phyloP scores from a whole-genome alignment of 169 alveolate genomes.

The Babesia sp. region DNA sequence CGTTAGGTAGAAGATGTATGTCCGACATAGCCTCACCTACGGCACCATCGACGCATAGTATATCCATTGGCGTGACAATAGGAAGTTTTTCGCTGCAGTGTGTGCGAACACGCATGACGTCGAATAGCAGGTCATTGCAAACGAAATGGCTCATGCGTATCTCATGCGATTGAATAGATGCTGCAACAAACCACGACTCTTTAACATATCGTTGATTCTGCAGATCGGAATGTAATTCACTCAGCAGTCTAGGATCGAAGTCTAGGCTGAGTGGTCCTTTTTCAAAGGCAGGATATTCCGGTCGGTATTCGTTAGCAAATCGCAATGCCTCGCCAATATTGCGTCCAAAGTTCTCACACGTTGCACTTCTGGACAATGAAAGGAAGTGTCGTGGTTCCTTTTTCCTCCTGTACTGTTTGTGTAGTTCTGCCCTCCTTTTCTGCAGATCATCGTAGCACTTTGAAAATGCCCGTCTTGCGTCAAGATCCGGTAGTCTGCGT shows the following conservation, averaged over 20 bases:
- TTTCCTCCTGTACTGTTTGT: background rate
- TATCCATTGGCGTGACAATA: conserved; percentile 39
- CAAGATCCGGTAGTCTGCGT: conserved; percentile 23
- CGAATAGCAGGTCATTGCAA: conserved; percentile 59
- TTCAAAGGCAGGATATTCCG: background rate
- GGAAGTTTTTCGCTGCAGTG: conserved; percentile 30
- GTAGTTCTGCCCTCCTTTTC: conserved; percentile 13
- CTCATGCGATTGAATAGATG: conserved; percentile 40
- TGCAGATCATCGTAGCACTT: conserved; percentile 34
- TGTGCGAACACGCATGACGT: conserved; percentile 35
- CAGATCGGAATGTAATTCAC: conserved; percentile 28
- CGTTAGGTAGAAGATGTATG: conserved; percentile 37
- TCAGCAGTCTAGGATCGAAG: conserved; percentile 26
- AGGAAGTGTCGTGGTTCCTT: conserved; percentile 17
- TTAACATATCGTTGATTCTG: conserved; percentile 46
- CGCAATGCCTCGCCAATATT: conserved; percentile 15
- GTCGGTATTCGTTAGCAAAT: conserved; percentile 16
- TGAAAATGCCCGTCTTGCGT: conserved; percentile 25
- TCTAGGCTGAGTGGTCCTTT: conserved; percentile 5
- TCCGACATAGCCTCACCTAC: conserved; percentile 68
- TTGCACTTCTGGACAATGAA: conserved; percentile 11
- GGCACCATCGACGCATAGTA: conserved; percentile 34
- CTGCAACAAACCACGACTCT: conserved; percentile 65
- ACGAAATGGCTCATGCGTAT: conserved; percentile 57
- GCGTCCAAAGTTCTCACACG: conserved; percentile 21